Evolutionary conservation across 495 filamentous ascomycete genomes (phyloP).

Genomic region (Aspergillus diversus): DNA sequence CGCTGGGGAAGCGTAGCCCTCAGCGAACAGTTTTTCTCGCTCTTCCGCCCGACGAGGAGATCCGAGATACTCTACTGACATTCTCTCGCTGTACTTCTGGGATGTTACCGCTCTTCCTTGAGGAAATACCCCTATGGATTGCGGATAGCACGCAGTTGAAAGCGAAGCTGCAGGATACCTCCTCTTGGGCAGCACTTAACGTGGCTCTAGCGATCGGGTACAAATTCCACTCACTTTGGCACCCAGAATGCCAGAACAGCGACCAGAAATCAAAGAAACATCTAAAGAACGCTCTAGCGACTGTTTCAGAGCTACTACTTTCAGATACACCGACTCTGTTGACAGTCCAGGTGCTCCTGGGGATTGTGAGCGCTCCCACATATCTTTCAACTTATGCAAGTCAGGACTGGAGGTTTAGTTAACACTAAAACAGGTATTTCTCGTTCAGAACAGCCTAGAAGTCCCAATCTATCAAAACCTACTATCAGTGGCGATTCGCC

Average conservation of each 20-base stretch:
- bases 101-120: not conserved
- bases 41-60: not conserved
- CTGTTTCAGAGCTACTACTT: not conserved
- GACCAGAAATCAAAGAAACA: not conserved
- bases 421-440: not conserved
- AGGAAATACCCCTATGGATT: not conserved
- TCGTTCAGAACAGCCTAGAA: not conserved
- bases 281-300: not conserved
- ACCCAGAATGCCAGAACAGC: not conserved
- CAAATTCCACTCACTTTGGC: not conserved
- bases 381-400: not conserved
- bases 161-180: not conserved
- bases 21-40: not conserved
- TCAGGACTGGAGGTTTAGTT: no score
- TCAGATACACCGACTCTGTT: not conserved
- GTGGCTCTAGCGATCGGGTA: not conserved
- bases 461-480: not conserved
- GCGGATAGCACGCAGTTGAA: not conserved
- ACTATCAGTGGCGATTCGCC: not conserved
- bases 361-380: not conserved
- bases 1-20: not conserved
- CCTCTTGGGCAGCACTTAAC: not conserved
- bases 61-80: not conserved
- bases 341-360: not conserved
- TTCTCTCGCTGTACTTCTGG: not conserved